phyloP scores from a whole-genome alignment of 306 rosid genomes.

The Cucurbita pepo region DNA sequence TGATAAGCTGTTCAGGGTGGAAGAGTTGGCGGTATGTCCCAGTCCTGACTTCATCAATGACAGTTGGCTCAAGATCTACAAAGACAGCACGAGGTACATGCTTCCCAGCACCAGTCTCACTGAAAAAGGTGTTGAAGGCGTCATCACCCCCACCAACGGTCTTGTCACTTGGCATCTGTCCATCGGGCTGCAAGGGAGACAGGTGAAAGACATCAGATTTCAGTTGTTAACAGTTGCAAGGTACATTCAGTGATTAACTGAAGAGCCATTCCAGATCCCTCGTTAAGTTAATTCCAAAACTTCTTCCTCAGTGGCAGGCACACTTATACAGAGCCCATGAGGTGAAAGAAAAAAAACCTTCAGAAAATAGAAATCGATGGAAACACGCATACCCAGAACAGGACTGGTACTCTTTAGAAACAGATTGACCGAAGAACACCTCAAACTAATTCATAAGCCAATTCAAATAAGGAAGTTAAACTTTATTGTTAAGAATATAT shows the following conservation, averaged over 20 bases:
- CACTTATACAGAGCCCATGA: not conserved
- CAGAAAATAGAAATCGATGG: not conserved
- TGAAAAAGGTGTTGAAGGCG: constrained; percentile 83
- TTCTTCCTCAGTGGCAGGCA: not conserved
- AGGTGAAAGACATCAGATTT: not conserved
- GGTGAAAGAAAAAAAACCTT: not conserved
- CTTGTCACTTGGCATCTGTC: constrained; percentile 74
- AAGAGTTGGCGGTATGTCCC: constrained; percentile 83
- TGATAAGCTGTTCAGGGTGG: constrained; percentile 86
- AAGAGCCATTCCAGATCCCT: too few species aligned
- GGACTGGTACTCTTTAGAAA: not conserved
- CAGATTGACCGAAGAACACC: not conserved
- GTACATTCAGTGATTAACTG: too few species aligned
- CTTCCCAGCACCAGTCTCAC: constrained; percentile 82
- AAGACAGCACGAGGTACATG: constrained; percentile 83
- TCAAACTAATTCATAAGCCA: not conserved
- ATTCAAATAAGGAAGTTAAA: not conserved
- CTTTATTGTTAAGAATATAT: not conserved
- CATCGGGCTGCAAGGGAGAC: constrained; percentile 40
- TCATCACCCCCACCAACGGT: constrained; percentile 80
- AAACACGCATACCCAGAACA: not conserved
- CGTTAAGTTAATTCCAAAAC: not conserved
- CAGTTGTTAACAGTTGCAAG: not conserved
- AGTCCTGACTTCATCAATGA: constrained; percentile 76
- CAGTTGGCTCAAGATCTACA: constrained; percentile 89